Percentiles rank a stretch among this genome's conserved stretches.
These are phyloP conservation scores for Aspergillus sojae DNA, from an alignment of 2,329 filamentous ascomycete species.

Conservation along the genomic window DNA sequence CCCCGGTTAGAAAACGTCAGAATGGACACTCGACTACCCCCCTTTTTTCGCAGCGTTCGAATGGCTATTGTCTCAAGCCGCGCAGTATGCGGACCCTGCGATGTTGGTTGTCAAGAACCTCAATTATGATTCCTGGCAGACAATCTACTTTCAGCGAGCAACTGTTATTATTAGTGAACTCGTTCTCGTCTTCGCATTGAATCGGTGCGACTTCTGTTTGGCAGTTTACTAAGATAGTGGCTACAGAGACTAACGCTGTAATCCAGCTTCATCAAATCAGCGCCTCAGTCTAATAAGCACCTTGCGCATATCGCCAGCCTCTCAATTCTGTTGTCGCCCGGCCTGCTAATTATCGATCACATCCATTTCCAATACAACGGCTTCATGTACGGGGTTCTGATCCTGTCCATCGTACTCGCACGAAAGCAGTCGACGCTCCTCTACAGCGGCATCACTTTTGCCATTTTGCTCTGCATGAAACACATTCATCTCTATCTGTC, in stretches of 20 bases:
- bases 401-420: conserved; percentile 83
- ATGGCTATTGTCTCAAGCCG: conserved; percentile 83
- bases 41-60: conserved; percentile 98
- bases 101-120: conserved; percentile 84
- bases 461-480: conserved; percentile 86
- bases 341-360: conserved; percentile 94
- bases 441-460: conserved; percentile 79
- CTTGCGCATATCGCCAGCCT: conserved; percentile 84
- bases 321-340: conserved; percentile 87
- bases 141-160: conserved; percentile 87
- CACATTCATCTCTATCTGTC: conserved; percentile 98
- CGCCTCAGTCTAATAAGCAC: conserved; percentile 65
- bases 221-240: not conserved
- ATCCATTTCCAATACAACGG: conserved; percentile 99
- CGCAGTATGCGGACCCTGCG: conserved; percentile 72
- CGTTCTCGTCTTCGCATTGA: conserved; percentile 78
- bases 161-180: conserved; percentile 86
- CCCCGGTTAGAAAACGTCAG: conserved; percentile 72
- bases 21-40: conserved; percentile 99
- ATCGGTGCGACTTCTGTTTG: conserved; percentile 57
- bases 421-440: conserved; percentile 75
- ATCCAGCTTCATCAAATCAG: conserved; percentile 73
- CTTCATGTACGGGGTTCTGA: conserved; percentile 87
- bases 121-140: conserved; percentile 88
- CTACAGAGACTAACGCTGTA: conserved; percentile 21